phyloP scores from a whole-genome alignment of 495 filamentous ascomycete species.

The Hyaloscypha bicolor region DNA sequence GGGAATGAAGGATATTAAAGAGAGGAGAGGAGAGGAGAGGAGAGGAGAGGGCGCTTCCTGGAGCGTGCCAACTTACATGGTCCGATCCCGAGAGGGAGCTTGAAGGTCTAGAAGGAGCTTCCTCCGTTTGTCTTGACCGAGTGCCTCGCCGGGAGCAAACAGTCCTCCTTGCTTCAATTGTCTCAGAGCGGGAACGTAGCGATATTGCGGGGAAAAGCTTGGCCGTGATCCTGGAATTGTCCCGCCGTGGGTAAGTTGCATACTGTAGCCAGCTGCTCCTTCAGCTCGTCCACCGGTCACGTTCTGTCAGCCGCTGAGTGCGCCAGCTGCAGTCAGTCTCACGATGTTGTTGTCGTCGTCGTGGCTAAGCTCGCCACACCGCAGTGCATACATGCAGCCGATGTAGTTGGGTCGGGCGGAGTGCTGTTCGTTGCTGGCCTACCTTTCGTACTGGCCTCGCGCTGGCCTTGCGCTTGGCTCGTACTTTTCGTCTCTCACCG shows the following conservation, averaged over 20 bases:
- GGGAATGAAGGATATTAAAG: neutral
- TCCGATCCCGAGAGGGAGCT: neutral
- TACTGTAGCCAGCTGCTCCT: neutral
- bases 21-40: neutral
- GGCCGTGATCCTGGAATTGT: neutral
- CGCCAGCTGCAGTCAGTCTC: neutral
- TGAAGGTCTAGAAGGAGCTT: neutral
- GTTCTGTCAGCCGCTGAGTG: neutral
- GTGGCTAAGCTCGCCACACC: neutral
- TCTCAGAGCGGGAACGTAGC: neutral
- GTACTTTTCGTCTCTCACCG: neutral
- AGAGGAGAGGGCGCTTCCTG: neutral
- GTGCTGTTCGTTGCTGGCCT: too few species aligned
- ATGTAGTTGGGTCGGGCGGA: too few species aligned
- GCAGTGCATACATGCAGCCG: neutral
- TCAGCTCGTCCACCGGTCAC: neutral
- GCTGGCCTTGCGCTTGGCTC: neutral
- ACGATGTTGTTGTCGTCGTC: neutral
- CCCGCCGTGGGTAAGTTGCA: neutral
- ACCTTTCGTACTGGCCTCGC: too few species aligned
- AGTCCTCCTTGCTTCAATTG: neutral
- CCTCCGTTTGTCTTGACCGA: constrained; percentile 1
- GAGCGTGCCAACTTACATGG: constrained; percentile 3
- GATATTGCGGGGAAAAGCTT: neutral
- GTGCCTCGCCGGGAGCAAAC: neutral